Conservation (phyloP, 306 rosid species). For the Quercus dentata region DNA sequence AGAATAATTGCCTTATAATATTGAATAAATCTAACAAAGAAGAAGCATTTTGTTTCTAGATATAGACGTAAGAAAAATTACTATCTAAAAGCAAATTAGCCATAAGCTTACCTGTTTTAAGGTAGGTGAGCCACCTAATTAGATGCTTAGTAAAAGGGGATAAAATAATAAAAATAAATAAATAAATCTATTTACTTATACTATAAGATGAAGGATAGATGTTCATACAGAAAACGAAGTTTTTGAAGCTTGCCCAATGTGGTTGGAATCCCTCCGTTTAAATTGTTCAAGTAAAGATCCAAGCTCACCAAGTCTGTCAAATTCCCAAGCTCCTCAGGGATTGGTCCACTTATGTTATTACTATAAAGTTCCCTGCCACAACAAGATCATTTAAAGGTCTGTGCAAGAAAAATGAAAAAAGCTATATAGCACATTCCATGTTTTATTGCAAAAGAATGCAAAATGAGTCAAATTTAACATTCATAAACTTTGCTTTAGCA, state of each 20-base stretch:
- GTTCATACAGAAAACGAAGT: conserved; percentile 78
- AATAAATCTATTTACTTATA: conserved; percentile 6
- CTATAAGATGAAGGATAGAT: conserved; percentile 37
- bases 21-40: neutral
- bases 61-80: neutral
- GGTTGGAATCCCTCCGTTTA: conserved; percentile 49
- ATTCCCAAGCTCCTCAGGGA: conserved; percentile 76
- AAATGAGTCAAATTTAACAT: neutral
- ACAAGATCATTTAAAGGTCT: neutral
- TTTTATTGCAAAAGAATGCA: neutral
- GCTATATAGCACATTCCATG: neutral
- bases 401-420: neutral
- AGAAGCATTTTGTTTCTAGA: neutral
- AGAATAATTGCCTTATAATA: neutral
- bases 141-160: conserved; percentile 6
- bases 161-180: conserved; percentile 8
- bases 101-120: neutral
- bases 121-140: conserved; percentile 6
- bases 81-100: conserved; percentile 2
- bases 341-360: conserved; percentile 58
- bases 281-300: conserved; percentile 79
- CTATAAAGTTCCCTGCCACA: conserved; percentile 80
- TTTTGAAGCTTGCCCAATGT: conserved; percentile 55
- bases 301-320: conserved; percentile 82
- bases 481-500: neutral